Base-by-base conservation (phyloP, 2,329 filamentous ascomycete genomes). In the Pezicula radicicola region DNA sequence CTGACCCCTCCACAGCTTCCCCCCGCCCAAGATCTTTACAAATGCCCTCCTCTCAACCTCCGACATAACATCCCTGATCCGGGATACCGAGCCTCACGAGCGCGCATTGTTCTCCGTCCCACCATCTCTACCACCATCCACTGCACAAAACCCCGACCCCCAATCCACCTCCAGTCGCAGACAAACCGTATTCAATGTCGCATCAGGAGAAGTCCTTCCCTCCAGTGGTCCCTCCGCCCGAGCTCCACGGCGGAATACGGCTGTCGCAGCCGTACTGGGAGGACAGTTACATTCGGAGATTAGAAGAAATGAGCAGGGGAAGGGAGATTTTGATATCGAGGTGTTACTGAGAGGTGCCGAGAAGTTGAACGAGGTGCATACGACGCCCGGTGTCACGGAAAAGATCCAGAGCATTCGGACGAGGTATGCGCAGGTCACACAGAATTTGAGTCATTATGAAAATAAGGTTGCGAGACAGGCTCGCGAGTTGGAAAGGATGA, bases 11-110 rank as follows among this genome's bases (percentile, higher is more conserved):
- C 58, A 50, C 65, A 95, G 91, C 33, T 97, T 97, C 63, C 90
- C 90, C 39, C 83, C 83, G 2, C 90, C 93, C n/a, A 95, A 90
- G 64, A 91, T 94, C 65, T 99, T 97, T 73, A 94, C 92, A 60
- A 97, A 96, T 69, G 91, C 94, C 33, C 80, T 99, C 37, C 84
- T 97, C 46, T 85, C 87, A 51, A 85, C 85, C 60, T 87, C 92
- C 70, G 94, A 99, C 70, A 97, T 99, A 61, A 97, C 94, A 4
- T 83, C 89, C 12, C 76, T 99, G 45, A 97, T 99, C 64, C 89
- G 94, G 55, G 94, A 99, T 69, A 97, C 93, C 3, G 94, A 99
- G 71, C 75, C 88, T 19, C 93, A 97, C 72, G 94, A 99, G 70
- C 88, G 92, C 64, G 93, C 93, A 6, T 83, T 99, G 16, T 99